These are phyloP conservation scores for Paraconiothyrium brasiliense DNA, from an alignment of 2,329 filamentous ascomycete species.

Conservation along the genomic window DNA sequence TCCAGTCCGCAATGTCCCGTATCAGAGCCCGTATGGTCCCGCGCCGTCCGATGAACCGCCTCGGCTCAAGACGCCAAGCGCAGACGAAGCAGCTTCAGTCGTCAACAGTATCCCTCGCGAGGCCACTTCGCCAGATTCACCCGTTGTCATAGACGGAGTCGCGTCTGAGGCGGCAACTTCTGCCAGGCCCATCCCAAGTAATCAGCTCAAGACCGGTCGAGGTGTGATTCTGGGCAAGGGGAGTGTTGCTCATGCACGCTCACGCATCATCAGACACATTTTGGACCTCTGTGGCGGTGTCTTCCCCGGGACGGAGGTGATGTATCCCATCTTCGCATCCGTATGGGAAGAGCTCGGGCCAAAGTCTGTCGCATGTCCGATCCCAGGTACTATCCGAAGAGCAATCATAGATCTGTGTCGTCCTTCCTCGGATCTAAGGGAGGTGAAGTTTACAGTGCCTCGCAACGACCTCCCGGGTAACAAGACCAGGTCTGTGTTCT, in stretches of 20 bases:
- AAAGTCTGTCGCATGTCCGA: constrained; percentile 55
- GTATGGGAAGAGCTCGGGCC: constrained; percentile 60
- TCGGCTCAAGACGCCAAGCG: background rate
- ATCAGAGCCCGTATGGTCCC: constrained; percentile 27
- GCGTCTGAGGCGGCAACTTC: background rate
- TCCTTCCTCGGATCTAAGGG: constrained; percentile 58
- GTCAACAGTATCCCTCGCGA: background rate
- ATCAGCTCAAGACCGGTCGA: constrained; percentile 18
- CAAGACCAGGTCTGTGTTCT: constrained; percentile 61
- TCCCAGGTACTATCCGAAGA: constrained; percentile 62
- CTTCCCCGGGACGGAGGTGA: constrained; percentile 64
- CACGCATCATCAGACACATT: constrained; percentile 63
- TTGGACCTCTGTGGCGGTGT: constrained; percentile 63
- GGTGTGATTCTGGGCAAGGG: constrained; percentile 50
- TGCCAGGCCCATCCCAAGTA: background rate
- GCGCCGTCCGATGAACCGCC: background rate
- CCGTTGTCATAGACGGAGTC: background rate
- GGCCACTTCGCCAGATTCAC: background rate
- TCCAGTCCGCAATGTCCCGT: constrained; percentile 14
- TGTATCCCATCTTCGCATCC: constrained; percentile 64
- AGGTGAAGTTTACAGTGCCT: constrained; percentile 49
- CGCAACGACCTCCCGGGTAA: constrained; percentile 37
- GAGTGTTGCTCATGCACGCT: constrained; percentile 55
- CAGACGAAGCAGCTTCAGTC: background rate
- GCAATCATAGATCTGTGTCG: constrained; percentile 61